Evolutionary conservation across 257 asterid genomes (phyloP), one percentile per base, ranked within the genome.

Genomic region (Lycium barbarum): DNA sequence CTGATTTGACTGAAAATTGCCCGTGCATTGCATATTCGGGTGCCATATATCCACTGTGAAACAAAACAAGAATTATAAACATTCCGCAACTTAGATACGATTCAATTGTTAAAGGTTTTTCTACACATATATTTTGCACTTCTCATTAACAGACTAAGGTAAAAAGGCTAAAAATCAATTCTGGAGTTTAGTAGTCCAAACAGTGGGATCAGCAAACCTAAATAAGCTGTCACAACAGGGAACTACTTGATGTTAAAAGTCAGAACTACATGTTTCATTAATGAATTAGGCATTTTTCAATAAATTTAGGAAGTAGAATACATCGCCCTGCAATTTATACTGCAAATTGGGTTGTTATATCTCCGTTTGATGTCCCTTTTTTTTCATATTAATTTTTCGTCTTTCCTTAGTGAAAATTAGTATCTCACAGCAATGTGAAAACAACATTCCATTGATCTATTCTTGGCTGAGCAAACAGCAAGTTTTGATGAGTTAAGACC

Each of bases 1-100:
- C 88, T 36, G 87, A 87, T 7, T 83, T 85, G 0, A 85, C 80
- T 0, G 86, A 85, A 18, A 85, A 61, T 13, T 68, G 26, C 2
- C 87, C 85, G 4, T 80, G 84, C 8, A 58, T n/a, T 47, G 55
- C 40, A 5, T 87, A 85, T 9, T 85, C 86, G 2, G 90, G 88
- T 20, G 90, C 62, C 87, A 88, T 83, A 74, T 85, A 85, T 35
- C 88, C 90, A 43, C 87, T 88, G 43, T 53, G 45, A 83, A 79
- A 36, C 49, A 17, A 4, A 26, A 8, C 49, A 26, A 53, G 83
- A 79, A 3, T 79, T 6, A 54, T 4, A 4, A 11, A 13, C 58
- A 51, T 51, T 26, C 22, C 4, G 6, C 63, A 53, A 49, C 47
- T 78, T 35, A 36, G 3, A 33, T 6, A 36, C 12, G 20, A 53